A percentile compares a stretch with the other conserved stretches of the same genome.
Evolutionary conservation across 108 stramenopile species (phyloP).

Genomic region (Cyclotella atomus): DNA sequence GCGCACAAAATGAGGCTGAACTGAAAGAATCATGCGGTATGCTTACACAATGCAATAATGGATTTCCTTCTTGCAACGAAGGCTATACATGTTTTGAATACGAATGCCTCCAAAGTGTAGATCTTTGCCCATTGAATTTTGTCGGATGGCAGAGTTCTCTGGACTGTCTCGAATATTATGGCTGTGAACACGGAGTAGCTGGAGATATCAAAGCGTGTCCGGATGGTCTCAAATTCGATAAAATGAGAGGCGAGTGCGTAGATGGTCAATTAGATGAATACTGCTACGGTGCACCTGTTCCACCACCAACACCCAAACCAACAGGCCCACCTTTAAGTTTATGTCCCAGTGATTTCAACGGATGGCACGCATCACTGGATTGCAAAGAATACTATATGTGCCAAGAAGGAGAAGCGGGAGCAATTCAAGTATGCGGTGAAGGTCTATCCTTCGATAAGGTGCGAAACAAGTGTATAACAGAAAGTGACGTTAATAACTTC

Average conservation of each 20-base stretch:
- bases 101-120: constrained; percentile 6
- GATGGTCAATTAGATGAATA: constrained; percentile 14
- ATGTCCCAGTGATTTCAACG: constrained; percentile 6
- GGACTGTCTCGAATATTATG: constrained; percentile 30
- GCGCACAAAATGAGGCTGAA: constrained; percentile 8
- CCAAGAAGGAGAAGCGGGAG: constrained; percentile 12
- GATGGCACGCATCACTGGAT: constrained; percentile 22
- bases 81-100: not conserved
- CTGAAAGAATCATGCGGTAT: constrained; percentile 8
- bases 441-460: constrained; percentile 28
- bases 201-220: constrained; percentile 2
- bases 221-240: constrained; percentile 28
- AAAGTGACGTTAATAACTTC: constrained; percentile 12
- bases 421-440: constrained; percentile 7
- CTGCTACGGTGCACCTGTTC: constrained; percentile 22
- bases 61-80: not conserved
- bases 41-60: not conserved
- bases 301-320: not conserved
- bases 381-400: constrained; percentile 29
- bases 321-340: not conserved
- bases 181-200: constrained; percentile 19
- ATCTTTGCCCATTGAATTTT: constrained; percentile 12
- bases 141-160: constrained; percentile 17
- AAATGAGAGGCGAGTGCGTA: constrained; percentile 10
- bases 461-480: constrained; percentile 9